Evolutionary conservation across 176 grass and related monocot genomes (phyloP).

Genomic region (Phyllostachys edulis): DNA sequence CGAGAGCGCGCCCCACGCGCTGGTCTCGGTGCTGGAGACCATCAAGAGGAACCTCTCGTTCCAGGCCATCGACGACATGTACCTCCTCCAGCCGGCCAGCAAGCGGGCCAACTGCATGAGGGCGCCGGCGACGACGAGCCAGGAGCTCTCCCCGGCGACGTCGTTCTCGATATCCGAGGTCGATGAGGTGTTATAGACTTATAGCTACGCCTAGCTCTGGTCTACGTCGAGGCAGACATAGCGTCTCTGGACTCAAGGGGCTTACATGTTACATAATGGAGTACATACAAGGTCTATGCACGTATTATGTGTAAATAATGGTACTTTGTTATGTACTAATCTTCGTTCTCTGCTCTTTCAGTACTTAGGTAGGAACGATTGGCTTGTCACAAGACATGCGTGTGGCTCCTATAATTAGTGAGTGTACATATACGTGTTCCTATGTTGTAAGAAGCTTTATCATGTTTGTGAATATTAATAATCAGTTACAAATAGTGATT

Average conservation of each 20-base stretch:
- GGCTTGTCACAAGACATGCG: no score
- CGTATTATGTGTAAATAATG: not conserved
- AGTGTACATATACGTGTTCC: no score
- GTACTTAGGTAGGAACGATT: no score
- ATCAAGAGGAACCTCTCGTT: conserved; percentile 51
- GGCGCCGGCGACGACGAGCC: not conserved
- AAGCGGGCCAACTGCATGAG: conserved; percentile 12
- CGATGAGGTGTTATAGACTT: not conserved
- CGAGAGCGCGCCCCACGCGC: not conserved
- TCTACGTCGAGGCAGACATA: no score
- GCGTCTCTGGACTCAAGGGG: no score
- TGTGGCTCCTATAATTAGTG: no score
- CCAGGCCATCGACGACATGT: conserved; percentile 43
- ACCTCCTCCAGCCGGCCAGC: conserved; percentile 15
- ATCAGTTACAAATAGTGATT: no score
- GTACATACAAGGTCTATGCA: not conserved
- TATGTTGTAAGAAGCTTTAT: no score
- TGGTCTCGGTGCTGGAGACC: conserved; percentile 42
- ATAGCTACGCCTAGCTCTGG: not conserved
- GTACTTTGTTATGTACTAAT: no score
- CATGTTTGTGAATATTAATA: no score
- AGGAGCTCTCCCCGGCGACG: not conserved
- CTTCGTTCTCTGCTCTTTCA: no score
- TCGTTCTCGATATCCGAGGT: conserved; percentile 2
- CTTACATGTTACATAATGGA: no score